Base-by-base conservation (phyloP, 116 monocot species). In the Dioscorea cayenensis region DNA sequence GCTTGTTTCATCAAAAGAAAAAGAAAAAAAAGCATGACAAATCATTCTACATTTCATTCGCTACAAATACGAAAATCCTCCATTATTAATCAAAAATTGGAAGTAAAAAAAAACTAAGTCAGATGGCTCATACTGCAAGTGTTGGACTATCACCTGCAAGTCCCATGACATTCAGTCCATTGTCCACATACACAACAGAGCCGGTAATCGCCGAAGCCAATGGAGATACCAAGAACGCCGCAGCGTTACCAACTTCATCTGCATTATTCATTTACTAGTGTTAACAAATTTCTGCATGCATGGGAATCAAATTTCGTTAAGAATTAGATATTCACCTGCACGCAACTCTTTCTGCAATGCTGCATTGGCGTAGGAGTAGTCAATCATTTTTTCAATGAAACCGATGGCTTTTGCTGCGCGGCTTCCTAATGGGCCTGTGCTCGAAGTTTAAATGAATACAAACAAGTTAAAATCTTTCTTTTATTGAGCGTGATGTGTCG, bases 381-480 rank as follows among this genome's bases (percentile, higher is more conserved):
- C 89, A 14, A 99, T 99, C 94, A 99, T 94, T 74, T 86, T 93
- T n/a, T 99, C 89, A 13, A 91, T 93, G 76, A 99, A 94, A 11
- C 99, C 94, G 25, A 99, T 99, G 66, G 99, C 91, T 70, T 99
- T 99, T 52, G 99, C 99, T 64, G 99, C 99, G 36, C 99, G 82
- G 77, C 99, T 99, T 66, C 99, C 89, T 65, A 99, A 71, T 17
- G 99, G 99, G 43, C 99, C 99, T 99, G 76, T 11, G 7, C 12
- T 23, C n/a, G 22, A 49, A 43, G 48, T 20, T 68, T 19, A 49
- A 49, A 7, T 1, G 43, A 10, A 43, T 43, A 12, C 12, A 10
- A 43, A 12, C 32, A 12, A 10, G 43, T 43, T 9, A 43, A 43
- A 43, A 43, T 7, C 43, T 43, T 43, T 7, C 43, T 43, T 43